Percentiles rank a stretch among this genome's conserved stretches.
These are phyloP conservation scores for Diaporthe aspalathi DNA, from an alignment of 2,329 filamentous ascomycete species.

Conservation along the genomic window DNA sequence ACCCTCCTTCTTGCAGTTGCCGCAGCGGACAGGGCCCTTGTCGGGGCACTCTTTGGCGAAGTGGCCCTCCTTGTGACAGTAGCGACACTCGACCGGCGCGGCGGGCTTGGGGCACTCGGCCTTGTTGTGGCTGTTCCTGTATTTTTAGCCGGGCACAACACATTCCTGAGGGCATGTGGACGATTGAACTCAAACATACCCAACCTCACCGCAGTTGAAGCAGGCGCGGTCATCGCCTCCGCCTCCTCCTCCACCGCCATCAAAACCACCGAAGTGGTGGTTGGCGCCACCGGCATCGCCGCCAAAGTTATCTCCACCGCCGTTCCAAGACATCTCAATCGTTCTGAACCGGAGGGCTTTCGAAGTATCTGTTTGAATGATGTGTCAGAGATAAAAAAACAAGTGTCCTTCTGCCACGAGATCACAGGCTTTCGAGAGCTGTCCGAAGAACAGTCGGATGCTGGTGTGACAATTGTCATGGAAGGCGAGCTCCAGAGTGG, in stretches of 20 bases:
- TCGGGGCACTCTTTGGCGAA: slow-evolving; percentile 66
- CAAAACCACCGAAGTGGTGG: slow-evolving; percentile 16
- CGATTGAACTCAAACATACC: slow-evolving; percentile 50
- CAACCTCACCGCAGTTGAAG: slow-evolving; percentile 70
- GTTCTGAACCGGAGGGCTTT: background rate
- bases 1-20: slow-evolving; percentile 61
- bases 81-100: slow-evolving; percentile 45
- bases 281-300: background rate
- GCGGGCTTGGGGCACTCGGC: slow-evolving; percentile 69
- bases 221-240: slow-evolving; percentile 57
- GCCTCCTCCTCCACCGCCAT: slow-evolving; percentile 36
- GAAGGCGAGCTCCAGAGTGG: background rate
- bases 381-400: background rate
- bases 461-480: too few species aligned
- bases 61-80: slow-evolving; percentile 63
- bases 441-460: background rate
- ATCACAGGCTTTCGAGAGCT: background rate
- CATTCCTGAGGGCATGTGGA: background rate
- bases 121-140: slow-evolving; percentile 66
- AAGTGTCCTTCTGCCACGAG: background rate
- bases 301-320: slow-evolving; percentile 9
- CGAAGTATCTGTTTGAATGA: background rate
- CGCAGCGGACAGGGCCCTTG: slow-evolving; percentile 43
- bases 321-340: slow-evolving; percentile 32
- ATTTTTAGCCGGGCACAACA: slow-evolving; percentile 1